phyloP scores from a whole-genome alignment of 139 green algal species.

The Volvox africanus region DNA sequence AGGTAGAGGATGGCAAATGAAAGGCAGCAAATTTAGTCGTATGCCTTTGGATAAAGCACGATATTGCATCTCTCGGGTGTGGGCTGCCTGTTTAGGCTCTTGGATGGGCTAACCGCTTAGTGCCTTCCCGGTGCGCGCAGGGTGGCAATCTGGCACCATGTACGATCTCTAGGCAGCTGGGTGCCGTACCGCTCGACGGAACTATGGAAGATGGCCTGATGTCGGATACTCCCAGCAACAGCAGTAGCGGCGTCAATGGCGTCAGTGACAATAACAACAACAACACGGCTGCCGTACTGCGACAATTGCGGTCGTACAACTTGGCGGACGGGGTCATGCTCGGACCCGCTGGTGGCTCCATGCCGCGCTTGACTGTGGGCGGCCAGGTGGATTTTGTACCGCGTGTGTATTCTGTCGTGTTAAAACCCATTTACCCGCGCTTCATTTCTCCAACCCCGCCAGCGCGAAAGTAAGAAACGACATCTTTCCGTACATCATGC shows the following conservation, averaged over 20 bases:
- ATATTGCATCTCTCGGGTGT: too few relatives aligned
- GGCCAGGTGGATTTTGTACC: constrained; percentile 32
- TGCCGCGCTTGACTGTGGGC: constrained; percentile 28
- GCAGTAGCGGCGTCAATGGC: background rate
- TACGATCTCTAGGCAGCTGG: background rate
- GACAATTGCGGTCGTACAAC: constrained; percentile 2
- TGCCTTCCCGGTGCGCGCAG: background rate
- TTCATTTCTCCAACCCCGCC: background rate
- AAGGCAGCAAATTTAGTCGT: too few relatives aligned
- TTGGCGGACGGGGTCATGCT: constrained; percentile 45
- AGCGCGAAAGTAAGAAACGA: too few relatives aligned
- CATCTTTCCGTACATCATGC: background rate
- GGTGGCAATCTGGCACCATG: constrained; percentile 8
- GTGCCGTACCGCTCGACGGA: background rate
- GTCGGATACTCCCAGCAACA: background rate
- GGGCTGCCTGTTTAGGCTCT: too few relatives aligned
- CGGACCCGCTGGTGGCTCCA: constrained; percentile 5
- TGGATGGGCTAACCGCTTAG: too few relatives aligned
- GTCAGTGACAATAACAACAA: background rate
- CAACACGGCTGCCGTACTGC: background rate
- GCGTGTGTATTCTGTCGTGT: background rate
- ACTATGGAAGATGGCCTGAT: background rate
- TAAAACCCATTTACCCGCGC: background rate
- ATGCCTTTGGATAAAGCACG: too few relatives aligned
- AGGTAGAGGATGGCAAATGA: too few relatives aligned